Evolutionary conservation across 208 protist species (phyloP), one percentile per base, ranked within the genome.

Genomic region (Blastocrithidia nonstop): DNA sequence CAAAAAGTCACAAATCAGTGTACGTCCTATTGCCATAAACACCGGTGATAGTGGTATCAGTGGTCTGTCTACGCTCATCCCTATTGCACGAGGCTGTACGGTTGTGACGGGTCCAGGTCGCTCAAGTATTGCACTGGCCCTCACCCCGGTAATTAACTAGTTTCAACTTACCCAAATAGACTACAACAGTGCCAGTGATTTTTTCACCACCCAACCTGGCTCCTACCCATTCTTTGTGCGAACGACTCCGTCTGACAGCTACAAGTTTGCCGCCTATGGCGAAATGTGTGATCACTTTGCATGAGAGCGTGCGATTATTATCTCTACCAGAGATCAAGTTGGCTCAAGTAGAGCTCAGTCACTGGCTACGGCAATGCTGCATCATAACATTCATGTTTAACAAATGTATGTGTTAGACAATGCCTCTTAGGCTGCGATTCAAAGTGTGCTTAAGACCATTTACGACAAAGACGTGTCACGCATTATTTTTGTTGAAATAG

Each of bases 271-370:
- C 41, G 72, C 68, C 27, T 71, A 73, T 47, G 62, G 61, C 5
- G 71, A 85, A 28, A 37, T 86, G 17, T 85, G 71, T 51, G 35
- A 44, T 2, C 63, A 84, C 46, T 88, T 85, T 50, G 61, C 51
- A 9, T 92, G 82, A 78, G 75, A 92, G 51, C 71, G 77, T 23
- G 77, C 86, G n/a, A 69, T 86, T 32, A 53, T 92, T 27, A 45
- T 92, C 43, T 57, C 63, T 0, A 47, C 63, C 0, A 66, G 64
- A 21, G 74, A 86, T 53, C 61, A 66, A 36, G 74, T 82, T 47
- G 82, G 74, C 42, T 43, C 40, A 42, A 61, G 62, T 4, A 57
- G 61, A 6, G n/a, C 62, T n/a, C 11, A 62, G 13, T 56, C 65
- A 16, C 67, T 86, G 51, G 21, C 44, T 20, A 52, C 39, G 17